Evolutionary conservation across 441 rosid species (phyloP), one percentile per base, ranked within the genome.

Genomic region (Eugenia klotzschiana): DNA sequence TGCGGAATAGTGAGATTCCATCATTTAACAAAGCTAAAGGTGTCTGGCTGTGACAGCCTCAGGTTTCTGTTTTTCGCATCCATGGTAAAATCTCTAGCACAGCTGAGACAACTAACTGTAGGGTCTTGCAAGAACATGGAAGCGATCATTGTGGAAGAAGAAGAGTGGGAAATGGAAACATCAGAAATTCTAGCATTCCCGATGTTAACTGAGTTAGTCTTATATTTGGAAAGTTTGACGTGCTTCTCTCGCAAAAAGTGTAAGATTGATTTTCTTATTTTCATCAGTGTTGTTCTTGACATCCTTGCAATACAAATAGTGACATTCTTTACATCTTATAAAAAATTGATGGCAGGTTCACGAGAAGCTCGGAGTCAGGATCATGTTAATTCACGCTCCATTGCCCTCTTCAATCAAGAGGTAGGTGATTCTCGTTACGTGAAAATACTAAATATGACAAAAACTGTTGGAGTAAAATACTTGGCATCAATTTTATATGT

Each of bases 161-260:
- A 57, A 57, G 33, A 33, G 1, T 12, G 13, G 4, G 18, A 1
- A 57, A 26, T 6, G 8, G 33, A 57, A 25, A 57, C 33, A 5
- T 57, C 20, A 26, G 4, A 26, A 57, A 26, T 3, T 57, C 18
- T 26, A 26, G 9, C 4, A 57, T 25, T 57, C 64, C 64, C 20
- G 0, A 57, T 57, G 64, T 26, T 57, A 25, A 25, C 33, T 7
- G 0, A 2, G 2, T 2, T 56, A 25, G 0, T 0, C 0, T 56
- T 56, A n/a, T 0, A 0, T 25, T 13, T 26, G 64, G 33, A 13
- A 57, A 57, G 37, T 26, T 57, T 57, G 20, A 6, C 69, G 2
- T 26, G 37, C 69, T 14, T 57, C 69, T 13, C 1, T 6, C 1
- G 1, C 1, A 14, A 0, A 3, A 57, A 57, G 37, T 13, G 69